Percentiles rank a stretch among this genome's conserved stretches.
Evolutionary conservation across 495 filamentous ascomycete genomes (phyloP).

Genomic region (Xylaria venustula): DNA sequence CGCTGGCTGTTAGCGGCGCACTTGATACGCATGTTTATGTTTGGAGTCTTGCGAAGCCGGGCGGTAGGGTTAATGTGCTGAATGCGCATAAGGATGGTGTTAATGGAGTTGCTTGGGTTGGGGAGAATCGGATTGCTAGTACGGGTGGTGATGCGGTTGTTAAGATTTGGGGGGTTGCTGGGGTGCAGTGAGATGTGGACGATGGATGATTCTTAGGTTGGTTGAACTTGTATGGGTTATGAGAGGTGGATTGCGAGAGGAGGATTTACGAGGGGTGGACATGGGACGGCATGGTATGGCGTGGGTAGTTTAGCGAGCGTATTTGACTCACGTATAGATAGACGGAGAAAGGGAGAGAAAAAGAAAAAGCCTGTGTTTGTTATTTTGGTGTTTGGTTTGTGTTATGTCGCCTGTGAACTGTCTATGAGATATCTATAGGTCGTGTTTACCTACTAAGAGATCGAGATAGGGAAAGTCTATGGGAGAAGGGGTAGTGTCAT

Average conservation of each 20-base stretch:
- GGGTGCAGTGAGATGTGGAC: constrained; percentile 44
- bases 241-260: background rate
- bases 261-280: background rate
- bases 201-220: no score
- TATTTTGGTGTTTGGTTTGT: no score
- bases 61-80: constrained; percentile 69
- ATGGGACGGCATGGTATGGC: background rate
- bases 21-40: constrained; percentile 89
- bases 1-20: constrained; percentile 77
- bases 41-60: constrained; percentile 85
- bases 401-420: no score
- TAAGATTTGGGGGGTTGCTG: constrained; percentile 82
- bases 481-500: no score
- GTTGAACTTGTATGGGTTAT: no score
- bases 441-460: no score
- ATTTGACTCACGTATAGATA: background rate
- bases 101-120: constrained; percentile 81
- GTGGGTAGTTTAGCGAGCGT: background rate
- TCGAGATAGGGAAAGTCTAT: no score
- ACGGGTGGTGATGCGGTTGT: constrained; percentile 84
- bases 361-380: background rate
- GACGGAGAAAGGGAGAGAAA: no score
- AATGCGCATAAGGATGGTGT: constrained; percentile 97
- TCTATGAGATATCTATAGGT: no score
- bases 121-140: constrained; percentile 67